Percentiles rank a stretch among this genome's conserved stretches.
phyloP scores from a whole-genome alignment of 2,329 filamentous ascomycete genomes.

The Pyrenochaeta sp. region DNA sequence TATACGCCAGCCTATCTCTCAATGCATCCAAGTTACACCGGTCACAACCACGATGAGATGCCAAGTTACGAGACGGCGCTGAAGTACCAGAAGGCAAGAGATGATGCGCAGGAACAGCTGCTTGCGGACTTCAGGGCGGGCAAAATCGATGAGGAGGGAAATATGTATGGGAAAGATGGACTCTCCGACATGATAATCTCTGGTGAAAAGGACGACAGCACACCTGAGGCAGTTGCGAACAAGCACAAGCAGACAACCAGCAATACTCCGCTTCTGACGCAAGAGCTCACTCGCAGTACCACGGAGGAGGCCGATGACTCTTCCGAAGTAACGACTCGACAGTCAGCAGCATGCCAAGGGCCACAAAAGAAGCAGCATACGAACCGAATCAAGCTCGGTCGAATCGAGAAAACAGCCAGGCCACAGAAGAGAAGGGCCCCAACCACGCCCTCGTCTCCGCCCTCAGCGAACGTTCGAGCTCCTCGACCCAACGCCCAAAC shows the following conservation, averaged over 20 bases:
- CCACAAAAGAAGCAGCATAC: no score
- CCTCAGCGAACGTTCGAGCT: no score
- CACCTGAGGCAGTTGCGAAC: background rate
- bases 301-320: background rate
- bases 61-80: conserved; percentile 20
- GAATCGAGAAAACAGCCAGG: no score
- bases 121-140: conserved; percentile 24
- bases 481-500: background rate
- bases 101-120: conserved; percentile 19
- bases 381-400: no score
- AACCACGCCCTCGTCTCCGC: background rate
- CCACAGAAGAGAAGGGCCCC: background rate
- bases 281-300: background rate
- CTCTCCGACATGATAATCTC: background rate
- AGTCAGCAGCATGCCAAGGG: no score
- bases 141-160: conserved; percentile 29
- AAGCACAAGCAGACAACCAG: background rate
- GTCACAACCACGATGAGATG: conserved; percentile 10
- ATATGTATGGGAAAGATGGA: background rate
- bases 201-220: background rate
- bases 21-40: conserved; percentile 16
- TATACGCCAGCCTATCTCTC: conserved; percentile 25
- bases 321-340: background rate
- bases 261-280: background rate
- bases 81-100: conserved; percentile 19